Base-by-base conservation (phyloP, 768 basidiomycete species). In the Hericium erinaceus region DNA sequence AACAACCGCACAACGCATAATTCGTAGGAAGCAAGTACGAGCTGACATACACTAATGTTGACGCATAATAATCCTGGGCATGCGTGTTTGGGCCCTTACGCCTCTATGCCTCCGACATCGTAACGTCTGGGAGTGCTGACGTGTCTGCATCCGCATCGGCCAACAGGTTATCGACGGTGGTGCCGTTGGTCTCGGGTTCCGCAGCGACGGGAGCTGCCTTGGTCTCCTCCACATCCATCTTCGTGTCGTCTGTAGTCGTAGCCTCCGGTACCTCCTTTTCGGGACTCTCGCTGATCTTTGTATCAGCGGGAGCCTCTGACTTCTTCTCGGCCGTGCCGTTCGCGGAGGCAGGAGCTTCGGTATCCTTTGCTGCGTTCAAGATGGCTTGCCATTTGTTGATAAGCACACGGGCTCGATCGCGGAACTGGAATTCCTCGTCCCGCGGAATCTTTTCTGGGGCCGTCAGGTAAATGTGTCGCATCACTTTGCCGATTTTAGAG, bases 401-500 rank as follows among this genome's bases (percentile, higher is more conserved):
- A 16, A 92, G 75, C 24, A 77, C 79, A 61, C 79, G 77, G 12
- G 87, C 84, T 24, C 90, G 82, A 7, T 82, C 78, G 37, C 81
- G 80, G 75, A 92, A 87, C 60, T 84, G 77, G 75, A 82, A 80
- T 65, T 90, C 83, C 52, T 81, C 77, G 60, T 82, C 76, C 40
- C 74, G 74, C 4, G 89, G 87, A 18, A 91, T 80, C 64, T 75
- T 79, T 16, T 77, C 75, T 39, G 74, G 70, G 5, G 69, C 48
- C 8, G 89, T 76, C 7, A 78, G 75, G 26, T 84, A 75, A 64
- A 94, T 89, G 71, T 91, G 89, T 64, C 89, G 88, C 88, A 94
- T 90, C 38, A 94, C 90, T 74, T 87, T 87, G 70, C 82, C 84
- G 61, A 89, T 87, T 70, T 90, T 89, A 52, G 89, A 91, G 72